A percentile compares a stretch with the other conserved stretches of the same genome.
These are phyloP conservation scores for Mrakia blollopis DNA, from an alignment of 768 basidiomycete species.

Conservation along the genomic window DNA sequence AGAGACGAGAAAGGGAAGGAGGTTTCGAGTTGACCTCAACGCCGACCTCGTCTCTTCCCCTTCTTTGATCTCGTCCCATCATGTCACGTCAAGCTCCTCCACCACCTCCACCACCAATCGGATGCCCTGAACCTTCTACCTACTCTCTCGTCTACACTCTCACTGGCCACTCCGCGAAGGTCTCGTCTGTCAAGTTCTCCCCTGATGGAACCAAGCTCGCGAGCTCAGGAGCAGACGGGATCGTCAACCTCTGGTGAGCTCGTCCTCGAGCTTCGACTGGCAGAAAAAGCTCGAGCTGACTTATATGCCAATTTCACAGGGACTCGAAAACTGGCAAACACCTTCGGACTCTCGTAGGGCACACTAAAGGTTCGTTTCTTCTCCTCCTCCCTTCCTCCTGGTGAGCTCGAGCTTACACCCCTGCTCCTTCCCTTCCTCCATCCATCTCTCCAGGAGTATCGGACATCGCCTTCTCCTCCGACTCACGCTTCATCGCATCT, in stretches of 20 bases:
- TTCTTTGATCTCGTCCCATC: background rate
- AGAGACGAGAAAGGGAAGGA: background rate
- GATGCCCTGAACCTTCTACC: background rate
- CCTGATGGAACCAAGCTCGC: constrained; percentile 75
- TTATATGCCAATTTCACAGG: background rate
- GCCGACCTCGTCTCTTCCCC: background rate
- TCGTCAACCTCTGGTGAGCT: constrained; percentile 19
- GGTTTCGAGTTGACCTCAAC: background rate
- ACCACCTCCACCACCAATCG: background rate
- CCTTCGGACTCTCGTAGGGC: constrained; percentile 44
- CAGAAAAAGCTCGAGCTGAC: background rate
- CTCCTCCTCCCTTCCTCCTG: constrained; percentile 43
- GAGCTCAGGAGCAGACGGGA: constrained; percentile 15
- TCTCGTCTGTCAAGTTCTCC: constrained; percentile 84
- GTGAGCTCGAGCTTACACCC: constrained; percentile 49
- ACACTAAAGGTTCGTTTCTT: constrained; percentile 37
- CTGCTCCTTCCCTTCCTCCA: background rate
- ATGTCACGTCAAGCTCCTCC: constrained; percentile 1
- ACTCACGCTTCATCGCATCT: constrained; percentile 77
- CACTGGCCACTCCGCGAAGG: constrained; percentile 68
- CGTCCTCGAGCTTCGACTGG: too few relatives aligned
- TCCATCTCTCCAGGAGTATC: constrained; percentile 64
- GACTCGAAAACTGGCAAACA: constrained; percentile 44
- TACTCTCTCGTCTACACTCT: constrained; percentile 23
- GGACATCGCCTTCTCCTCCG: constrained; percentile 81